These are phyloP conservation scores for Claviceps cyperi DNA, from an alignment of 2,329 filamentous ascomycete species.

Conservation along the genomic window DNA sequence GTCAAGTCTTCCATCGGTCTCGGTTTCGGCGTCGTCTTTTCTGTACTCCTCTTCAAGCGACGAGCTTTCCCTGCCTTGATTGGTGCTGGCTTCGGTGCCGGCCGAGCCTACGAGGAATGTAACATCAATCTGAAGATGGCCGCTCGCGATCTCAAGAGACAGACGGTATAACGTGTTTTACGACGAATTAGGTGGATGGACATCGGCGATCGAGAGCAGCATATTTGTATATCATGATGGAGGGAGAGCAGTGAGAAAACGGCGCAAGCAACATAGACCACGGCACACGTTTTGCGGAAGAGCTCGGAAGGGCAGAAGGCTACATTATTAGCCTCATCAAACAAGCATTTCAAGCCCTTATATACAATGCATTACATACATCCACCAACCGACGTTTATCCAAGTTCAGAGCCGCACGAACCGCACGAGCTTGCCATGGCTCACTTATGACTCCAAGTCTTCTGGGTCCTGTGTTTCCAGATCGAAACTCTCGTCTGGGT, in stretches of 20 bases:
- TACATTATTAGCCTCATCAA: constrained; percentile 1
- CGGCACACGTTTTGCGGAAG: constrained; percentile 1
- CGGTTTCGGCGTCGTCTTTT: constrained; percentile 96
- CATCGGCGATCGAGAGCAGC: constrained; percentile 2
- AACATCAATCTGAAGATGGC: constrained; percentile 62
- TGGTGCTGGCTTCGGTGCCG: constrained; percentile 87
- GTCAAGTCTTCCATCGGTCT: constrained; percentile 94
- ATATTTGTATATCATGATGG: constrained; percentile 14
- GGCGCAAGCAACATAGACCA: constrained; percentile 8
- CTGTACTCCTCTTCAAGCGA: constrained; percentile 93
- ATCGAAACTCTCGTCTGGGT: constrained; percentile 5
- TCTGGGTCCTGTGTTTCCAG: constrained; percentile 9
- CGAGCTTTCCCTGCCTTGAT: constrained; percentile 95
- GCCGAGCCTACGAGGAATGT: constrained; percentile 95
- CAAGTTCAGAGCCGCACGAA: neutral
- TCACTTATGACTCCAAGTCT: neutral
- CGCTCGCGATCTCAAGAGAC: constrained; percentile 41
- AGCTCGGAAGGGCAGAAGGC: neutral
- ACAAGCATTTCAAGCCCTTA: neutral
- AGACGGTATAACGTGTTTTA: constrained; percentile 22
- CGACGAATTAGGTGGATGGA: neutral
- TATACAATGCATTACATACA: neutral
- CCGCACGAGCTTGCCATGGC: neutral
- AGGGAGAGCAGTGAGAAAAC: constrained; percentile 9
- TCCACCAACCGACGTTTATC: neutral